A percentile compares a stretch with the other conserved stretches of the same genome.
Evolutionary conservation across 495 filamentous ascomycete species (phyloP).

Genomic region (Pyrenula aspistea): DNA sequence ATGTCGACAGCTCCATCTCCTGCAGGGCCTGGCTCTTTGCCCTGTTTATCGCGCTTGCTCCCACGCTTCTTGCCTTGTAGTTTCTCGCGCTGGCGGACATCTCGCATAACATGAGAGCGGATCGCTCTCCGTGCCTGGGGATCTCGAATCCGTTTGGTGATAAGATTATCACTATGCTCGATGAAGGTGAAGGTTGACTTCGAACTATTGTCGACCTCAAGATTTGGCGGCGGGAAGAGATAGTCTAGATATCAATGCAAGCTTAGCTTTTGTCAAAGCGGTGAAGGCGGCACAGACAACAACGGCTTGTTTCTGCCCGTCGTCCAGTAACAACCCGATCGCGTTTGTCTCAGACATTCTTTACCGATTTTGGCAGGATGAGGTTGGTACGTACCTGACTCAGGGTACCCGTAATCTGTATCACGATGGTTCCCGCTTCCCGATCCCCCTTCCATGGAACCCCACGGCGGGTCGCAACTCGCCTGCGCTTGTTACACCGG

Average conservation of each 20-base stretch:
- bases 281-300: too few species aligned
- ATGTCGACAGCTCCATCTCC: neutral
- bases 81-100: constrained; percentile 25
- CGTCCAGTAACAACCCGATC: too few species aligned
- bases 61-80: constrained; percentile 21
- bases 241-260: neutral
- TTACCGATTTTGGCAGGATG: too few species aligned
- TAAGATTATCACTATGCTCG: constrained; percentile 25
- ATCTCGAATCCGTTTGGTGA: constrained; percentile 25
- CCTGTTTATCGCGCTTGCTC: constrained; percentile 15
- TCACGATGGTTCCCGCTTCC: neutral
- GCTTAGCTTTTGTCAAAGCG: neutral
- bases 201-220: neutral
- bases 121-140: constrained; percentile 24
- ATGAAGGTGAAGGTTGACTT: constrained; percentile 18
- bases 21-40: constrained; percentile 3
- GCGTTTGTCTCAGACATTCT: too few species aligned
- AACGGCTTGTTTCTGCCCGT: too few species aligned
- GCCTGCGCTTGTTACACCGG: neutral
- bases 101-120: constrained; percentile 27
- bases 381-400: neutral
- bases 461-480: neutral
- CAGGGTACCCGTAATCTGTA: neutral
- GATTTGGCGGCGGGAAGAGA: neutral
- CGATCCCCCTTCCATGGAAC: neutral